Conservation (phyloP, 2,329 filamentous ascomycete species). For the Coleophoma cylindrospora region DNA sequence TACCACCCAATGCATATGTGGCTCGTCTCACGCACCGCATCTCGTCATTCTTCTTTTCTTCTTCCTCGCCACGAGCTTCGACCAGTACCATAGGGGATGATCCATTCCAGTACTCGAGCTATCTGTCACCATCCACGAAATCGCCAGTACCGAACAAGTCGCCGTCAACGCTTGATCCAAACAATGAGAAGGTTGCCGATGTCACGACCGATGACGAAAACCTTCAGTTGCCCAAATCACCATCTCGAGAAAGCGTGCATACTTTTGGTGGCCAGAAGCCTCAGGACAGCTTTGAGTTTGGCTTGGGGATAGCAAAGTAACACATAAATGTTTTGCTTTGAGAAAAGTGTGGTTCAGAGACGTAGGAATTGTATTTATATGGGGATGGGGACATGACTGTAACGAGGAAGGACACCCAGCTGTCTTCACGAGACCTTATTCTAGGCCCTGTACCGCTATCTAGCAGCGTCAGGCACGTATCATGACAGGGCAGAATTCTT, state of each 20-base stretch:
- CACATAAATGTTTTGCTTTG: too few relatives aligned
- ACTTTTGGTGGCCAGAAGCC: background rate
- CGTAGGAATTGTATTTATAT: too few relatives aligned
- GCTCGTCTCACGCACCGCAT: background rate
- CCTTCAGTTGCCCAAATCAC: background rate
- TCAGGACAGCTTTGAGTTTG: too few relatives aligned
- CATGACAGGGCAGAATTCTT: too few relatives aligned
- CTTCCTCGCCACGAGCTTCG: background rate
- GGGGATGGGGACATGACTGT: too few relatives aligned
- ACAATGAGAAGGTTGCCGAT: background rate
- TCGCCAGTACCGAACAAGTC: background rate
- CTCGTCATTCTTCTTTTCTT: background rate
- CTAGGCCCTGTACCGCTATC: too few relatives aligned
- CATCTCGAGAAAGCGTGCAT: background rate
- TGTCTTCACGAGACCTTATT: too few relatives aligned
- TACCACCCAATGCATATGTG: background rate
- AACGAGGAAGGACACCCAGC: too few relatives aligned
- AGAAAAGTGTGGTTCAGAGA: too few relatives aligned
- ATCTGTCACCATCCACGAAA: background rate
- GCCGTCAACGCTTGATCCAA: background rate
- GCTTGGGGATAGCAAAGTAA: too few relatives aligned
- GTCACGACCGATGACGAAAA: background rate
- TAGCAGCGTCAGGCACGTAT: too few relatives aligned
- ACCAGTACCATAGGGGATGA: background rate
- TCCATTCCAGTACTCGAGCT: background rate